Conservation (phyloP, 176 grass and related monocot species). For the Raddia guianensis region DNA sequence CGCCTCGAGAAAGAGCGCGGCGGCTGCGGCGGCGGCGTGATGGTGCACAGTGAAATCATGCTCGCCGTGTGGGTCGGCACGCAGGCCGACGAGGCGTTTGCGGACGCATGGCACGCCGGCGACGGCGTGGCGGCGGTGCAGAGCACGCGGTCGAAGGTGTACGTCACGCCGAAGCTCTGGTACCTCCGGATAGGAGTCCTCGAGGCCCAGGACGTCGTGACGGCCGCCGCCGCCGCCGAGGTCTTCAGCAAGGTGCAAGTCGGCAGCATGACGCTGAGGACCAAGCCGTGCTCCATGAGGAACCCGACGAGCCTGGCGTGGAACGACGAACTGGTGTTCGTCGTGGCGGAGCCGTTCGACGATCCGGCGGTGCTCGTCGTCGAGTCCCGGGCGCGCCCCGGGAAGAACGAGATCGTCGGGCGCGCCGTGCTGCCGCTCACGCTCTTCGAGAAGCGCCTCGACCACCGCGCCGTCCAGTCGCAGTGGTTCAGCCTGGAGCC, state of each 20-base stretch:
- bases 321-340: constrained; percentile 84
- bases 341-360: constrained; percentile 77
- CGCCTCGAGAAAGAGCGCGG: constrained; percentile 35
- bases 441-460: constrained; percentile 64
- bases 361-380: constrained; percentile 76
- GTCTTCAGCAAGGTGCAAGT: constrained; percentile 65
- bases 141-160: constrained; percentile 56
- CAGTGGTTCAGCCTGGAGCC: constrained; percentile 83
- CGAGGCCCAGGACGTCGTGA: constrained; percentile 53
- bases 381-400: constrained; percentile 46
- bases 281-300: constrained; percentile 47
- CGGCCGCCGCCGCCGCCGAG: constrained; percentile 25
- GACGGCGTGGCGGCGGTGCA: constrained; percentile 24
- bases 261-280: constrained; percentile 58
- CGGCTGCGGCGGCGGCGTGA: constrained; percentile 14
- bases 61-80: constrained; percentile 69
- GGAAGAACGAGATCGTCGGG: constrained; percentile 68
- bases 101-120: constrained; percentile 54
- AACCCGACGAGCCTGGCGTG: constrained; percentile 43
- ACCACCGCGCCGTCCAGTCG: constrained; percentile 46
- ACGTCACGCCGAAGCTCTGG: constrained; percentile 56
- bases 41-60: constrained; percentile 55
- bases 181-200: constrained; percentile 45
- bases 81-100: constrained; percentile 65
- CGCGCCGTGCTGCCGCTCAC: constrained; percentile 57